These are phyloP conservation scores for Lepidium sativum DNA, from an alignment of 345 rosid genomes.

Conservation along the genomic window DNA sequence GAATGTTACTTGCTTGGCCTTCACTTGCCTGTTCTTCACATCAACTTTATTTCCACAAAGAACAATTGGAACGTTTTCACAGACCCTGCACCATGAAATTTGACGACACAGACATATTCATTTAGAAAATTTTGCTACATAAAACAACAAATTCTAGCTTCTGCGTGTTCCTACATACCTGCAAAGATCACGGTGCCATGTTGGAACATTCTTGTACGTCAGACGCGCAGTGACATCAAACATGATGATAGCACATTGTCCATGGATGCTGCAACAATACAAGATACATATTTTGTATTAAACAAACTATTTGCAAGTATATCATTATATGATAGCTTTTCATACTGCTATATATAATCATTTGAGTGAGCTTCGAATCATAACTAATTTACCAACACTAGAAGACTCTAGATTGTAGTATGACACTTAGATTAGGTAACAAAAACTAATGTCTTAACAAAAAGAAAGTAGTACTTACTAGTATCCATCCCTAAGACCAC, in stretches of 20 bases:
- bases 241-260: too few species aligned
- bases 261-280: neutral
- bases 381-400: neutral
- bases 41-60: too few species aligned
- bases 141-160: neutral
- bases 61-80: too few species aligned
- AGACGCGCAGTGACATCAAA: too few species aligned
- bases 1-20: too few species aligned
- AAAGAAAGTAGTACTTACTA: neutral
- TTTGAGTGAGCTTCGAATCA: neutral
- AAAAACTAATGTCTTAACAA: too few species aligned
- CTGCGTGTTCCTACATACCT: neutral
- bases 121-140: neutral
- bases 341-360: neutral
- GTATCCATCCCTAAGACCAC: too few species aligned
- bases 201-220: too few species aligned
- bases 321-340: neutral
- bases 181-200: too few species aligned
- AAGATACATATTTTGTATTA: neutral
- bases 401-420: neutral
- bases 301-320: neutral
- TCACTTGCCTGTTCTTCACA: too few species aligned
- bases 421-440: neutral
- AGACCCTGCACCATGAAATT: too few species aligned
- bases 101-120: neutral